phyloP scores from a whole-genome alignment of 2,329 filamentous ascomycete species.

The Fusarium albidum region DNA sequence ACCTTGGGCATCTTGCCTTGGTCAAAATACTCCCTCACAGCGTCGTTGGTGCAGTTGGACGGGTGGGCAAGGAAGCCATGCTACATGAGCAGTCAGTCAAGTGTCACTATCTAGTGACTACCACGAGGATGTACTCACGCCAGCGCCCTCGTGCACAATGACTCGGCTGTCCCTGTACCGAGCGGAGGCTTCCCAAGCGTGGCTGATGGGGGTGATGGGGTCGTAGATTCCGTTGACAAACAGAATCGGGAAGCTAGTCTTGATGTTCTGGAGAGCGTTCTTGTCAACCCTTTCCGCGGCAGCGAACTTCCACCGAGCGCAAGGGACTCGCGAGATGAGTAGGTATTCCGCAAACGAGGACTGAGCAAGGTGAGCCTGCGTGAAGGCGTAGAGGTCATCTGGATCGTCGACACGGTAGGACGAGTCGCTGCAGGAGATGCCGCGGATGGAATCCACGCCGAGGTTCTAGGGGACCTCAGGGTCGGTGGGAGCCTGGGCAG shows the following conservation, averaged over 20 bases:
- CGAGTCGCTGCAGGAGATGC: conserved; percentile 19
- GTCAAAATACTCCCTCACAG: conserved; percentile 21
- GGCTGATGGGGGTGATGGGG: neutral
- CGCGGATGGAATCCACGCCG: neutral
- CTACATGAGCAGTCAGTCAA: neutral
- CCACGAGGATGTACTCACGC: neutral
- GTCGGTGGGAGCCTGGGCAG: too few relatives aligned
- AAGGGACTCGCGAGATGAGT: neutral
- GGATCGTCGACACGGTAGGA: conserved; percentile 12
- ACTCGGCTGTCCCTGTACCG: neutral
- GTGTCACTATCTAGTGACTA: neutral
- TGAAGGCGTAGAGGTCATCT: conserved; percentile 12
- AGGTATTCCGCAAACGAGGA: conserved; percentile 1
- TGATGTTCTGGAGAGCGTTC: neutral
- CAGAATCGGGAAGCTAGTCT: neutral
- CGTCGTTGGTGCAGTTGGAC: conserved; percentile 15
- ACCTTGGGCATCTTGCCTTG: conserved; percentile 13
- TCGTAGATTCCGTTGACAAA: neutral
- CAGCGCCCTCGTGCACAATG: neutral
- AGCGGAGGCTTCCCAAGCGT: neutral
- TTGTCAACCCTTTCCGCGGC: neutral
- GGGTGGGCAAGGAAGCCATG: conserved; percentile 25
- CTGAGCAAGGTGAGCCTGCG: neutral
- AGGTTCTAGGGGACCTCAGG: conserved; percentile 19
- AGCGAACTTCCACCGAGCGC: conserved; percentile 1